These are phyloP conservation scores for Phaseolus coccineus DNA, from an alignment of 331 rosid genomes.

Conservation along the genomic window DNA sequence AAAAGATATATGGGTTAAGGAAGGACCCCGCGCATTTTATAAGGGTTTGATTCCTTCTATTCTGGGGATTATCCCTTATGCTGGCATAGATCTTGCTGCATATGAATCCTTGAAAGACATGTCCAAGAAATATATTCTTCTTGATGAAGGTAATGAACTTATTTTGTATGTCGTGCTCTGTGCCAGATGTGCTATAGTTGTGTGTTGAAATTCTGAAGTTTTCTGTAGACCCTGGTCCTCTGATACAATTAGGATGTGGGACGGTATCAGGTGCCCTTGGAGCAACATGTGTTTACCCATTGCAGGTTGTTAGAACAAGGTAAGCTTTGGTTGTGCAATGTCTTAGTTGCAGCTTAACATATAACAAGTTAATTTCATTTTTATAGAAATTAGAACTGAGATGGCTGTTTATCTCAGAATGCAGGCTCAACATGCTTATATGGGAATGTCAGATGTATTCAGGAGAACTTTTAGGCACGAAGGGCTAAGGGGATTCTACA, in stretches of 20 bases:
- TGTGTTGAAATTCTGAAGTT: slow-evolving; percentile 17
- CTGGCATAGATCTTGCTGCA: slow-evolving; percentile 21
- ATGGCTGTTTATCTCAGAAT: neutral
- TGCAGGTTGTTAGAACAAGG: slow-evolving; percentile 25
- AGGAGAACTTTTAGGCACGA: neutral
- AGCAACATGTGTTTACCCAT: slow-evolving; percentile 16
- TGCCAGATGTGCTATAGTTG: slow-evolving; percentile 9
- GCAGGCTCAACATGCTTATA: slow-evolving; percentile 14
- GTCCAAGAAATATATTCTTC: slow-evolving; percentile 23
- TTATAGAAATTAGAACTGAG: neutral
- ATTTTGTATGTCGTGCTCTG: neutral
- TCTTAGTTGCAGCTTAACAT: neutral
- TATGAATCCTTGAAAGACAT: neutral
- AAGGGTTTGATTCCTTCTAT: slow-evolving; percentile 18
- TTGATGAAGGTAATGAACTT: neutral
- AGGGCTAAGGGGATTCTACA: slow-evolving; percentile 16
- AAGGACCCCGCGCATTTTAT: slow-evolving; percentile 7
- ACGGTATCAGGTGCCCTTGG: slow-evolving; percentile 24
- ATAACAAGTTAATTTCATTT: neutral
- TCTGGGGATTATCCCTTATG: slow-evolving; percentile 15
- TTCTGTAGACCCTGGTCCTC: slow-evolving; percentile 24
- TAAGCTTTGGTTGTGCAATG: neutral
- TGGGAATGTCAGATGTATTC: slow-evolving; percentile 13
- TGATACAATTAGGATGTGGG: slow-evolving; percentile 21
- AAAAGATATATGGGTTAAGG: slow-evolving; percentile 10